Base-by-base conservation (phyloP, 108 stramenopile genomes). In the Pseudonitzschia multiseries region DNA sequence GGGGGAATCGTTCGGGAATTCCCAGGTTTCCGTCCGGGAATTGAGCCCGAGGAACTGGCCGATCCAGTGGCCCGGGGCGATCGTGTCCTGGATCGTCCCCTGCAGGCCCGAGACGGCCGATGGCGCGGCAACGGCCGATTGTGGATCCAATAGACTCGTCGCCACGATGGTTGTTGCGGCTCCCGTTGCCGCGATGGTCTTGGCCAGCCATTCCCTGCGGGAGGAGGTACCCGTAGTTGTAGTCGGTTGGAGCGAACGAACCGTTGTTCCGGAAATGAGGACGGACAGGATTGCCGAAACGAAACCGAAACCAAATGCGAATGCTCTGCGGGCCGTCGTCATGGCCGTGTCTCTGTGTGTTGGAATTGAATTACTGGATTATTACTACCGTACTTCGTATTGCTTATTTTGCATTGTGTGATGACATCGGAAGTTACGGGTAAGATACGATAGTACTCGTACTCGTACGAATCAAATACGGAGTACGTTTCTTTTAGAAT, bases 61-160 rank as follows among this genome's bases (percentile, higher is more conserved):
- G n/a, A 74, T 32, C 74, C 74, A 74, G 17, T 74, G 65, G 26
- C 74, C 74, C 6, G 74, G 74, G 14, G 74, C 74, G n/a, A 74
- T 52, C 14, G 33, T 65, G 46, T 74, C 74, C 67, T 74, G 74
- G 43, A 74, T 27, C 17, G 67, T 13, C 8, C 66, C 65, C 32
- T 74, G 74, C 14, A 74, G 13, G 0, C 3, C 43, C 22, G 74
- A 74, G 24, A 74, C 18, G 3, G 26, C 6, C 13, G 74, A 74
- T 1, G 67, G 74, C 8, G 68, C 66, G 31, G 67, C 67, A 14
- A 61, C 61, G 21, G 31, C 46, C 4, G 46, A 1, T 66, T 31
- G 42, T 10, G 65, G 33, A 27, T 2, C 33, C n/a, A n/a, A n/a
- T n/a, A n/a, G n/a, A n/a, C n/a, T n/a, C n/a, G n/a, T n/a, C n/a